phyloP scores from a whole-genome alignment of 129 eudicot genomes.

The Centrapalus pauciflorus region DNA sequence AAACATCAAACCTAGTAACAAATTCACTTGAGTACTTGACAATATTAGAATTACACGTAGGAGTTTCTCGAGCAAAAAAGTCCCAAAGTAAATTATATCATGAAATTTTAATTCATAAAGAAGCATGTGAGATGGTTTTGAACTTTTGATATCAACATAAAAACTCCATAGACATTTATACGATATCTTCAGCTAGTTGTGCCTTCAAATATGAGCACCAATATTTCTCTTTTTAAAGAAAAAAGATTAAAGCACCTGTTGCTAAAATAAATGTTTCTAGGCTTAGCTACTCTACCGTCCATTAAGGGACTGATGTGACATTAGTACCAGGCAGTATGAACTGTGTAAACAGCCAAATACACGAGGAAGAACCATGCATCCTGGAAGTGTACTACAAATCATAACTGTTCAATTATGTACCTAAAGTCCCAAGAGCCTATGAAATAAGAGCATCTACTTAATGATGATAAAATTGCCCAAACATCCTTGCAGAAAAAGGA shows the following conservation, averaged over 20 bases:
- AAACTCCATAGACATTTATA: neutral
- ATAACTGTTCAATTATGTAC: neutral
- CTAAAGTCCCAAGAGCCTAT: neutral
- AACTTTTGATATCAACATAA: neutral
- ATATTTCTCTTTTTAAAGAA: neutral
- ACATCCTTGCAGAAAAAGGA: neutral
- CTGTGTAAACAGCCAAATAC: neutral
- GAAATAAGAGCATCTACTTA: neutral
- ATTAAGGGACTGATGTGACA: neutral
- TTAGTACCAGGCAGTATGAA: neutral
- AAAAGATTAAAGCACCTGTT: neutral
- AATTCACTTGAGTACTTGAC: neutral
- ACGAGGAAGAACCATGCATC: neutral
- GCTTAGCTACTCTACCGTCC: neutral
- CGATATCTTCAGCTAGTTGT: neutral
- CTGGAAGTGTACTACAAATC: neutral
- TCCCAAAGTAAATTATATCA: neutral
- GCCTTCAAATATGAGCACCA: neutral
- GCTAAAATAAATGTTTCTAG: neutral
- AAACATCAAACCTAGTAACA: constrained; percentile 7
- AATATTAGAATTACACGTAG: neutral
- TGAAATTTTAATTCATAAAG: neutral
- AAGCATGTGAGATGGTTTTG: neutral
- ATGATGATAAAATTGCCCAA: neutral
- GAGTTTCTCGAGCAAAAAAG: neutral